Base-by-base conservation (phyloP, 495 filamentous ascomycete species). In the Talaromyces adpressus region DNA sequence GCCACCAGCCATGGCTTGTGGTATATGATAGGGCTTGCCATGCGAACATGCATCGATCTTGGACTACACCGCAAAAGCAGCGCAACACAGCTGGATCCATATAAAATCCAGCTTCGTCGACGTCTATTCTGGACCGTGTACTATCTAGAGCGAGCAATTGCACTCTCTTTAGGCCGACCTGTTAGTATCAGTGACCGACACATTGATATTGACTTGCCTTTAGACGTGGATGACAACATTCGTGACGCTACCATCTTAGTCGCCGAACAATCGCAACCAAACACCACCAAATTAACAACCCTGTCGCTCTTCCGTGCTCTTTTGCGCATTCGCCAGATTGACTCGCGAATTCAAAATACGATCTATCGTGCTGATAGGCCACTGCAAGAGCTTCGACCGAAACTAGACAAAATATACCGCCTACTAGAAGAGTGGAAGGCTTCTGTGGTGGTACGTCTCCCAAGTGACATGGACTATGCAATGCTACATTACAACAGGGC, bases 11-110 rank as follows among this genome's bases (percentile, higher is more conserved):
- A 81, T 66, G 81, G 81, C 12, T 75, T 84, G 65, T 84, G 81
- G 81, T 84, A 84, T 57, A 82, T 84, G 78, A 78, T 84, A 47
- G 81, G 81, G 30, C 72, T 84, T 25, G 81, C 81, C 1, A 84
- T 83, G 80, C 75, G 81, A 25, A 84, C 78, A 12, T 79, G 78
- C 32, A 81, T 84, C 39, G 81, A 84, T 59, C 71, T 84, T 4
- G 81, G 81, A 5, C 72, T 84, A 8, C 81, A 84, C 53, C 71
- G 79, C 36, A 81, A 77, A 62, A 77, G 77, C 59, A 79, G 80
- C 62, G 78, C 82, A 61, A 72, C 69, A 57, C 77, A 73, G 52
- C 66, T 83, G 32, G 72, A 82, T 23, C 74, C 73, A 34, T 79
- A 80, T 65, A 77, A 76, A 2, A 74, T 75, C 4, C 80, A 83